Evolutionary conservation across 306 rosid species (phyloP), one percentile per base, ranked within the genome.

Genomic region (Casuarina equisetifolia): DNA sequence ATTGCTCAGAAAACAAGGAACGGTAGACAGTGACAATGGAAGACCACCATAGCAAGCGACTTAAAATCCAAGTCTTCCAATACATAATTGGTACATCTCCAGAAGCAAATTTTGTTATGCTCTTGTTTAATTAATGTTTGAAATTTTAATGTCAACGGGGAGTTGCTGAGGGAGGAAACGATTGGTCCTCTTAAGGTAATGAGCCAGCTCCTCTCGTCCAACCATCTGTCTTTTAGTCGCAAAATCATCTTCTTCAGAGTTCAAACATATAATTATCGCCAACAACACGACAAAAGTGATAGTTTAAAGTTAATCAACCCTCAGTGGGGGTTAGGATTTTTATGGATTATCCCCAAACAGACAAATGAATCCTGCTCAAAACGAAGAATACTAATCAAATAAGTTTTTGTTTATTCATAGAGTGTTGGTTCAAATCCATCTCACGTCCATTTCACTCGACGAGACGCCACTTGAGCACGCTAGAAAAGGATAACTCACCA

Each of bases 131-230:
- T 54, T 40, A 54, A 11, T 5, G 16, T 58, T 42, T 6, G 69
- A 38, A 77, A 42, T 67, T 58, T 32, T 70, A 48, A 69, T 70
- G 81, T 70, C 76, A 57, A 55, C 36, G 70, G 58, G 49, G 19
- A 19, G 81, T 57, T 69, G 69, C 45, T 69, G 19, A 13, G 75
- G 61, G 36, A 58, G 54, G 32, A 9, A 44, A 10, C 69, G 49
- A 69, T 77, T 54, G 69, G 80, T 12, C 54, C 2, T 4, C 20
- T 39, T 40, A 36, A 68, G 35, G 45, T 40, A 55, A 53, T 69
- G 45, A 20, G 32, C 32, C 32, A 25, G 32, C 32, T 25, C 32
- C 32, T 50, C 40, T 59, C n/a, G 3, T 49, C 17, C 48, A n/a
- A 16, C 19, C 53, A 66, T 53, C 70, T 46, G 76, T 50, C 81